Evolutionary conservation across 1,284 basidiomycete genomes (phyloP), one percentile per base, ranked within the genome.

Genomic region (Leccinum solheimii): DNA sequence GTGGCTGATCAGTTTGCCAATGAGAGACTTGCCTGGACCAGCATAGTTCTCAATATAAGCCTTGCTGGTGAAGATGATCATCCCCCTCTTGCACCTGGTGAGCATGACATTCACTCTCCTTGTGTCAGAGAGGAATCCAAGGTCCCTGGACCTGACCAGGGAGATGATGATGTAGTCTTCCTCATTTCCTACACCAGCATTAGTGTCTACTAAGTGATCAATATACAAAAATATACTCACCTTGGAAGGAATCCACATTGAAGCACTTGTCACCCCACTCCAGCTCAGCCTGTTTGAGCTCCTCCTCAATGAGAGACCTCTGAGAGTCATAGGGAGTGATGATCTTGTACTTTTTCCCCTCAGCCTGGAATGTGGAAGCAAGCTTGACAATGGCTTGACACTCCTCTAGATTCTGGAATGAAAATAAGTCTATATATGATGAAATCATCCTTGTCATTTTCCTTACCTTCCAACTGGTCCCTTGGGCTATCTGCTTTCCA

Each of bases 301-400:
- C 65, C 1, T 74, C 63, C 66, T 87, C 83, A 67, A 91, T 79
- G 6, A 75, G 57, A 40, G 71, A 79, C 14, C 86, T 79, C 69
- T 91, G 88, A 3, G 78, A 81, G 69, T 88, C 87, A 79, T 90
- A 91, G 1, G 88, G 88, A 6, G 87, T 91, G 54, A 91, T 86
- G 56, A 91, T 81, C 51, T 80, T 80, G 68, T 80, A 90, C 0
- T 75, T 70, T 64, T 80, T 80, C 2, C 71, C 62, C 49, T 79
- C 66, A 5, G 72, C 69, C 64, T 84, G 76, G 48, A 87, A 79
- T 49, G 80, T 74, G 43, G 71, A 61, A 36, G 83, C 81, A 67
- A 88, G 71, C 53, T 77, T 69, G 9, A 86, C 61, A 38, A 83
- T 78, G 34, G 76, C 76, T 51, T 79, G 67, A 63, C 75, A 72